phyloP scores from a whole-genome alignment of 2,329 filamentous ascomycete species.

The Berkeleyomyces basicola region DNA sequence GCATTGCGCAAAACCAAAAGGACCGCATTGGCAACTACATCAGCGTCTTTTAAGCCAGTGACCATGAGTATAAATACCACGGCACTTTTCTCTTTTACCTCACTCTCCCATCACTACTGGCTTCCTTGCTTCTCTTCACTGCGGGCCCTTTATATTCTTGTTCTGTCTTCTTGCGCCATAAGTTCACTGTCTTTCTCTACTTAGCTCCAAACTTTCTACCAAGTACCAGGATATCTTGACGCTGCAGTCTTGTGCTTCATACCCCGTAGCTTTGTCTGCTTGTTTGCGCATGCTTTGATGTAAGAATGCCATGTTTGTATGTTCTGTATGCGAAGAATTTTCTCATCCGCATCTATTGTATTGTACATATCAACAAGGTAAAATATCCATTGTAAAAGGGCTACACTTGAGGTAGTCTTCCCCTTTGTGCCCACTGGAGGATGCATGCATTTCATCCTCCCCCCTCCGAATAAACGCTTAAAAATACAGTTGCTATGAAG shows the following conservation, averaged over 20 bases:
- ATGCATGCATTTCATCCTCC: background rate
- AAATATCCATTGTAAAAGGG: slow-evolving; percentile 10
- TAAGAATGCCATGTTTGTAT: background rate
- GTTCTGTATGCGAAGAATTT: background rate
- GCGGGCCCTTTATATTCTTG: background rate
- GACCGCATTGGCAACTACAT: slow-evolving; percentile 98
- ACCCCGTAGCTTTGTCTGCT: background rate
- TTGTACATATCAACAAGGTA: slow-evolving; percentile 12
- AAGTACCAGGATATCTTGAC: too few species aligned
- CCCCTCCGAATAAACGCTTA: slow-evolving; percentile 5
- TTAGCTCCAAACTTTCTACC: too few species aligned
- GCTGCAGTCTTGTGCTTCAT: background rate
- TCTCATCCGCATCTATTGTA: slow-evolving; percentile 10
- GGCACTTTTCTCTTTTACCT: background rate
- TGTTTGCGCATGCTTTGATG: background rate
- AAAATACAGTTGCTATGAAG: slow-evolving; percentile 12
- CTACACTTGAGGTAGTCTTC: background rate
- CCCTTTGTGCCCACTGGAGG: background rate
- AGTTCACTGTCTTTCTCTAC: background rate
- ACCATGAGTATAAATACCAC: background rate
- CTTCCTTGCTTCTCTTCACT: background rate
- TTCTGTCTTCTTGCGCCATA: background rate
- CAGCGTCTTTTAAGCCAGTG: slow-evolving; percentile 61
- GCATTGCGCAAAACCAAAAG: slow-evolving; percentile 99
- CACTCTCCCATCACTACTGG: background rate